A percentile compares a stretch with the other conserved stretches of the same genome.
Evolutionary conservation across 1,284 basidiomycete genomes (phyloP).

Genomic region (Ceratobasidium sp.): DNA sequence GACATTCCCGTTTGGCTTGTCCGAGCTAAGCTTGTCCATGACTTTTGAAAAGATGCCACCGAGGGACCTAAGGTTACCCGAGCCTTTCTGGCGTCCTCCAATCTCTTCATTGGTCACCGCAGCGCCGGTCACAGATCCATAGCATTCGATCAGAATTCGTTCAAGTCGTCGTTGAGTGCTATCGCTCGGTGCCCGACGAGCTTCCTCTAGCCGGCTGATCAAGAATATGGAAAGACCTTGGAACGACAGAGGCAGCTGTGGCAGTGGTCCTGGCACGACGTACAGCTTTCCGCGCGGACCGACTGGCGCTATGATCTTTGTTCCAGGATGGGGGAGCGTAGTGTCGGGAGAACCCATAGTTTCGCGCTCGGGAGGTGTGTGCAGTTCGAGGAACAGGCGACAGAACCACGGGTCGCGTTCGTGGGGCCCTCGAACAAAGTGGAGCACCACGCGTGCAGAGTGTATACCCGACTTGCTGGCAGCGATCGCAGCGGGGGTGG

Average conservation of each 20-base stretch:
- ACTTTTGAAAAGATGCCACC: slow-evolving; percentile 33
- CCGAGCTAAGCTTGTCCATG: slow-evolving; percentile 32
- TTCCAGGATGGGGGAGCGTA: slow-evolving; percentile 4
- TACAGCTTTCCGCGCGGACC: slow-evolving; percentile 38
- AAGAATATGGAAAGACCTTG: slow-evolving; percentile 35
- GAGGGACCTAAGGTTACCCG: slow-evolving; percentile 23
- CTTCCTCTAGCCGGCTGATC: slow-evolving; percentile 7
- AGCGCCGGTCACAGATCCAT: slow-evolving; percentile 30
- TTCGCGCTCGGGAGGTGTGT: slow-evolving; percentile 26
- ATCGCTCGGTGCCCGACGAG: slow-evolving; percentile 22
- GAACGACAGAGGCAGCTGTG: slow-evolving; percentile 29
- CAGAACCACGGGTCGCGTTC: slow-evolving; percentile 39
- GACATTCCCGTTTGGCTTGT: slow-evolving; percentile 20
- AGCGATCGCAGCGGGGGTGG: slow-evolving; percentile 35
- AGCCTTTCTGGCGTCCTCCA: slow-evolving; percentile 39
- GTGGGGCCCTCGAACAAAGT: slow-evolving; percentile 34
- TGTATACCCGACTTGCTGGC: slow-evolving; percentile 34
- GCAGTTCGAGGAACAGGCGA: slow-evolving; percentile 36
- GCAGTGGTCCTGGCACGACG: slow-evolving; percentile 37
- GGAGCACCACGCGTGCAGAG: slow-evolving; percentile 18
- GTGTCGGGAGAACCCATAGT: slow-evolving; percentile 1
- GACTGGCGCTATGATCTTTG: slow-evolving; percentile 4
- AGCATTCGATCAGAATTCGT: slow-evolving; percentile 32
- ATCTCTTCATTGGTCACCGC: slow-evolving; percentile 17
- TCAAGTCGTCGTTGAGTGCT: slow-evolving; percentile 24